Percentiles rank a stretch among this genome's conserved stretches.
These are phyloP conservation scores for Penicillium paneum DNA, from an alignment of 2,329 filamentous ascomycete species.

Conservation along the genomic window DNA sequence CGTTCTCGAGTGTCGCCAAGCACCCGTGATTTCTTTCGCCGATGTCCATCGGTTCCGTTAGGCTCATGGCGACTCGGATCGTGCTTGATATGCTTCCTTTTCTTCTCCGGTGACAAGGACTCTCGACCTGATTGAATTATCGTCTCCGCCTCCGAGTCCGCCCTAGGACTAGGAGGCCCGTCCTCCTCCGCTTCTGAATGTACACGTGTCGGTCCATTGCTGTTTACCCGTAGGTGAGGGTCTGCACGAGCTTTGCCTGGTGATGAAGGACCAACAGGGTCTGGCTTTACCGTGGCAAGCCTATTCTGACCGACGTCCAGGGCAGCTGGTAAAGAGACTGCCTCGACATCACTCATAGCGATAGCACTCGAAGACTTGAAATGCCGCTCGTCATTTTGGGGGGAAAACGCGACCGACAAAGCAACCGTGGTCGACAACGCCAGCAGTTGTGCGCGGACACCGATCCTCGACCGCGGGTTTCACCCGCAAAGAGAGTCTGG, in stretches of 20 bases:
- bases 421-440: slow-evolving; percentile 32
- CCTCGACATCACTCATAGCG: slow-evolving; percentile 49
- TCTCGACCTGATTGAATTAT: slow-evolving; percentile 49
- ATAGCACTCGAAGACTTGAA: slow-evolving; percentile 40
- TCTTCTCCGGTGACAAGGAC: slow-evolving; percentile 47
- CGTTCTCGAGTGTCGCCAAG: slow-evolving; percentile 23
- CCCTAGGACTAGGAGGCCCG: slow-evolving; percentile 39
- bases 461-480: slow-evolving; percentile 30
- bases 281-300: slow-evolving; percentile 32
- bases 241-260: slow-evolving; percentile 20
- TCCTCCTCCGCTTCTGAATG: slow-evolving; percentile 32
- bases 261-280: slow-evolving; percentile 24
- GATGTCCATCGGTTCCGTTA: slow-evolving; percentile 26
- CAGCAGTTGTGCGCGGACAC: slow-evolving; percentile 35
- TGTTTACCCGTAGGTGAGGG: slow-evolving; percentile 16
- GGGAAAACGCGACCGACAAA: slow-evolving; percentile 34
- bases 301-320: slow-evolving; percentile 34
- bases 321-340: slow-evolving; percentile 39
- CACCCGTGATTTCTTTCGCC: slow-evolving; percentile 32
- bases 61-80: slow-evolving; percentile 29
- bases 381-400: slow-evolving; percentile 46
- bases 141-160: slow-evolving; percentile 50
- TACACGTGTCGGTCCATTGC: slow-evolving; percentile 24
- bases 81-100: slow-evolving; percentile 42
- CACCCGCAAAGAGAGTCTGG: slow-evolving; percentile 7